These are phyloP conservation scores for Backusella macrospora DNA, from an alignment of 192 early-diverging fungal species.

Conservation along the genomic window DNA sequence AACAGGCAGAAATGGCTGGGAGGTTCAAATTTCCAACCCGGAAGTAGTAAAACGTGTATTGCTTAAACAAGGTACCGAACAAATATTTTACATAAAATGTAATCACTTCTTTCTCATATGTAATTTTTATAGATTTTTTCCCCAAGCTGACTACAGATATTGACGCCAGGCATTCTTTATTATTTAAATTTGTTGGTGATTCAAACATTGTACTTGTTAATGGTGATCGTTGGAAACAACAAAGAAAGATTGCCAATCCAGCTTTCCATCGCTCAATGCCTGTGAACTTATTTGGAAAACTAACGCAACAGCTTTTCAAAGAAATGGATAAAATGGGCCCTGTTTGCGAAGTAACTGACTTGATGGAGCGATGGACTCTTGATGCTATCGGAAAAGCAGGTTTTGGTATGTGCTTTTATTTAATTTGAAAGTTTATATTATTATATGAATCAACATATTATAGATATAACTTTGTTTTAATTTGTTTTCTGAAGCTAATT, in stretches of 20 bases:
- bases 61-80: not conserved
- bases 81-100: no score
- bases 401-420: slow-evolving; percentile 26
- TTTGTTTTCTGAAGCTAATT: no score
- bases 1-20: not conserved
- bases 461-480: no score
- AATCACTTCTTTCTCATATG: no score
- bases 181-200: not conserved
- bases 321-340: not conserved
- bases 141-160: not conserved
- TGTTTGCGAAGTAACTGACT: not conserved
- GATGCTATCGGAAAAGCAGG: slow-evolving; percentile 35
- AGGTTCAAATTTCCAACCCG: not conserved
- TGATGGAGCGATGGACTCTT: slow-evolving; percentile 12
- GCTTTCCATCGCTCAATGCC: slow-evolving; percentile 37
- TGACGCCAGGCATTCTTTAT: not conserved
- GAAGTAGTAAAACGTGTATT: not conserved
- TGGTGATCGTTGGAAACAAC: not conserved
- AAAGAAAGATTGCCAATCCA: slow-evolving; percentile 25
- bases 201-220: not conserved
- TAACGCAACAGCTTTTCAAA: slow-evolving; percentile 16
- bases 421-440: not conserved
- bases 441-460: not conserved
- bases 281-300: slow-evolving; percentile 27
- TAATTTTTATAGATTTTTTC: slow-evolving; percentile 6